Evolutionary conservation across 257 asterid genomes (phyloP), one percentile per base, ranked within the genome.

Genomic region (Solanum sejunctum): DNA sequence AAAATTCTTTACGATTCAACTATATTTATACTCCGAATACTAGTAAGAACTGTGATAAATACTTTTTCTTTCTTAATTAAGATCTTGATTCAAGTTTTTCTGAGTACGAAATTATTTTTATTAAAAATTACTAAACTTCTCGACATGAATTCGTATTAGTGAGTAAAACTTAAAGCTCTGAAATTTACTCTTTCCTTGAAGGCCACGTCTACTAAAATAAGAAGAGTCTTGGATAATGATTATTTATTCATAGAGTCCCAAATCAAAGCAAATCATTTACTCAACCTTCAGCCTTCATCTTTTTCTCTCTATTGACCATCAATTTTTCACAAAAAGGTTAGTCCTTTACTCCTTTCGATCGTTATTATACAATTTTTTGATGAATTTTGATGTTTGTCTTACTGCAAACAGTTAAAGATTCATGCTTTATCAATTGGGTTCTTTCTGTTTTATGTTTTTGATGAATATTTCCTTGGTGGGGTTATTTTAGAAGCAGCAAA

Each of bases 231-330:
- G 80, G 87, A 86, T 83, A 83, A 79, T 81, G 85, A 63, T 45
- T 61, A 81, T 64, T 55, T 49, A 71, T 23, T 69, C 79, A 57
- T 52, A 81, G 80, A 64, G 58, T 86, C 83, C 80, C 77, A 83
- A 87, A 80, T 7, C 87, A 67, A 87, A 84, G 88, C 82, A 63
- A 60, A 51, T 88, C 84, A 36, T 78, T 87, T 86, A 84, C 84
- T 89, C 85, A 61, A 81, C 81, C 81, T 75, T 56, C 83, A 51
- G 52, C 52, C 23, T 78, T 52, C 16, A 78, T 60, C 39, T 82
- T 85, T 13, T 81, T 36, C 54, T 80, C 86, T 56, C 77, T 41
- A 67, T 81, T 85, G 61, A 47, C 71, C 20, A 47, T 83, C 86
- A 57, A 79, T 39, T 49, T 80, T 70, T 77, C 32, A 7, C 23